A percentile compares a stretch with the other conserved stretches of the same genome.
Conservation (phyloP, 129 eudicot genomes). For the Escallonia herrerae region DNA sequence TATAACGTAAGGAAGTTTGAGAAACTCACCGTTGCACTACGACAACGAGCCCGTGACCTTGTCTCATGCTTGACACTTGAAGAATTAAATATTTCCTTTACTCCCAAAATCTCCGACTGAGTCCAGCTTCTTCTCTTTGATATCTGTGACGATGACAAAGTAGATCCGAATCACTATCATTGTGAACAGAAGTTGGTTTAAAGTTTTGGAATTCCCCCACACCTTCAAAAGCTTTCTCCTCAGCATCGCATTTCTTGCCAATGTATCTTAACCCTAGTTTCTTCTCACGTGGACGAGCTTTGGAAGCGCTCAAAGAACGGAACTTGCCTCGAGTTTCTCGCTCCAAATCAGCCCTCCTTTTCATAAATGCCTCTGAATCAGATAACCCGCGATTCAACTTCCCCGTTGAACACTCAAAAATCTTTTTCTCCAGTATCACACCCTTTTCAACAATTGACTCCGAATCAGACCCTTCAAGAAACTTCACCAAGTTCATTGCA, state of each 20-base stretch:
- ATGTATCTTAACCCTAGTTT: constrained; percentile 2
- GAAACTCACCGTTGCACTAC: constrained; percentile 33
- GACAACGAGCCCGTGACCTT: constrained; percentile 11
- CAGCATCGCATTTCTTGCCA: constrained; percentile 1
- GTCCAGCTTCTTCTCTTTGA: constrained; percentile 51
- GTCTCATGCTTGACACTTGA: constrained; percentile 28
- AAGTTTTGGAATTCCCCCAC: neutral
- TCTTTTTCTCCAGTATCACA: constrained; percentile 41
- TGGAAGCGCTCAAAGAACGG: constrained; percentile 25
- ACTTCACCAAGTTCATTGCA: constrained; percentile 9
- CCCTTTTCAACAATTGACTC: constrained; percentile 37
- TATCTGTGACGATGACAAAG: constrained; percentile 16
- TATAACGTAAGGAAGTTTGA: neutral
- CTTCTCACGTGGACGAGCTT: constrained; percentile 10
- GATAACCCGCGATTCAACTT: constrained; percentile 17
- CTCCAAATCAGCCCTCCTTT: neutral
- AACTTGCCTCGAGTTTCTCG: neutral
- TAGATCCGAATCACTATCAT: constrained; percentile 37
- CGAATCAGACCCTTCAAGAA: constrained; percentile 13
- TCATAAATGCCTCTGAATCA: constrained; percentile 19
- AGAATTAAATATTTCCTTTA: constrained; percentile 35
- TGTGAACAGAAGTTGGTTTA: constrained; percentile 14
- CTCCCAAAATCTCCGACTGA: constrained; percentile 33
- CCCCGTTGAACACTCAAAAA: constrained; percentile 1
- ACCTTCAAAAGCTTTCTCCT: constrained; percentile 12